Base-by-base conservation (phyloP, 768 basidiomycete genomes). In the Crassisporium funariophilum region DNA sequence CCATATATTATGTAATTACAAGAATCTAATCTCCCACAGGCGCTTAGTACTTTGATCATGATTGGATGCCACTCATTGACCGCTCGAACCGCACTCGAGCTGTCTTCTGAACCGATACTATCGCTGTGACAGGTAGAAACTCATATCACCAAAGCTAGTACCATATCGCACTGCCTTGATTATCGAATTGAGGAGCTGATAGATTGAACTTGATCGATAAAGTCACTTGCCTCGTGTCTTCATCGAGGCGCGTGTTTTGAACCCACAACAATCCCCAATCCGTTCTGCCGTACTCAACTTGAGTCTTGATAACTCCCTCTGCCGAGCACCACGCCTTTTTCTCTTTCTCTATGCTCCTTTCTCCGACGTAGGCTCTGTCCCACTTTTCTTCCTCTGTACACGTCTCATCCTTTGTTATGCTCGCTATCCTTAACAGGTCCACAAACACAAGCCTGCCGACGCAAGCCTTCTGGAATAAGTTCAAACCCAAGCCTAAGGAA, bases 401-500 rank as follows among this genome's bases (percentile, higher is more conserved):
- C 49, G 39, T 56, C 59, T 64, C 62, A 63, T 66, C 58, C 58
- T 51, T 59, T 58, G 54, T 35, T 53, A 64, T 69, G 51, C 61
- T 65, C 54, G 60, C 70, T 53, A 60, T 70, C 55, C 57, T 66
- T 54, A 56, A 61, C 65, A 91, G 89, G 67, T 79, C 82, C 17
- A 80, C 81, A 46, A 85, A 75, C 67, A 79, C 81, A 35, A 83
- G 82, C 59, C 71, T 78, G 60, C 72, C 81, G 70, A 58, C 71
- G 54, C 64, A 71, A 59, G 71, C 71, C 29, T 77, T 81, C 59
- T 81, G 79, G 79, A 79, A 78, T 51, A 88, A 83, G 64, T 79
- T 89, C 71, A 86, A 83, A 68, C 75, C 80, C 52, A 88, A 86
- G 70, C 65, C 72, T 65, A 87, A 86, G 71, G 84, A 88, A 46